Evolutionary conservation across 768 basidiomycete species (phyloP), one percentile per base, ranked within the genome.

Genomic region (Suillus paluster): DNA sequence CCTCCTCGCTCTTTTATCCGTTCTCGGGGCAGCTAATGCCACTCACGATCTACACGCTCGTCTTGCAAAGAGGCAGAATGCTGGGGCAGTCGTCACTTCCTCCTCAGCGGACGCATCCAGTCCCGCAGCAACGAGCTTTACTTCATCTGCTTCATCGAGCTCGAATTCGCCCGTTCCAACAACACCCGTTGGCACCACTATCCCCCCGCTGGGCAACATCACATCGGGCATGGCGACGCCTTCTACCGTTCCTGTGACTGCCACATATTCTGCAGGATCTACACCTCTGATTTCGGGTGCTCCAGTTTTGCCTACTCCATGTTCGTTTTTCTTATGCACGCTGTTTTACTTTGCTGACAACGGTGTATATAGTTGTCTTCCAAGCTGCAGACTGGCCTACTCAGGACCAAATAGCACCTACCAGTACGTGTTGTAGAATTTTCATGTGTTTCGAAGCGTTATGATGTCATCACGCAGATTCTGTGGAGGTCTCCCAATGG

Each of bases 401-500:
- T 1, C 82, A 86, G 67, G 91, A 93, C 68, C 76, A 78, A 25
- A 71, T 87, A 33, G 86, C 89, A 10, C 78, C 81, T 25, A 86
- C 86, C 12, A 79, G 89, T 90, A 66, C 36, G 81, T 73, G n/a
- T 5, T 62, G 12, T 1, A 33, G 11, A 21, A n/a, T 19, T 41
- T 2, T 11, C n/a, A 14, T 44, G 45, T 2, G 2, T 21, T 41
- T 53, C 10, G 3, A 25, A 30, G 15, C 57, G 56, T 12, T 59
- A n/a, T 4, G 14, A 23, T 6, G 14, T 27, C 4, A 6, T 58
- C 25, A 36, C 66, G 46, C 60, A 84, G 86, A 82, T 72, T 85
- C 86, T 9, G 67, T 78, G 2, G 83, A 92, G 62, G 91, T 95
- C n/a, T 64, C 81, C 39, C 68, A 79, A 63, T 95, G 93, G 93